These are phyloP conservation scores for Cyathus striatus DNA, from an alignment of 768 basidiomycete genomes.

Conservation along the genomic window DNA sequence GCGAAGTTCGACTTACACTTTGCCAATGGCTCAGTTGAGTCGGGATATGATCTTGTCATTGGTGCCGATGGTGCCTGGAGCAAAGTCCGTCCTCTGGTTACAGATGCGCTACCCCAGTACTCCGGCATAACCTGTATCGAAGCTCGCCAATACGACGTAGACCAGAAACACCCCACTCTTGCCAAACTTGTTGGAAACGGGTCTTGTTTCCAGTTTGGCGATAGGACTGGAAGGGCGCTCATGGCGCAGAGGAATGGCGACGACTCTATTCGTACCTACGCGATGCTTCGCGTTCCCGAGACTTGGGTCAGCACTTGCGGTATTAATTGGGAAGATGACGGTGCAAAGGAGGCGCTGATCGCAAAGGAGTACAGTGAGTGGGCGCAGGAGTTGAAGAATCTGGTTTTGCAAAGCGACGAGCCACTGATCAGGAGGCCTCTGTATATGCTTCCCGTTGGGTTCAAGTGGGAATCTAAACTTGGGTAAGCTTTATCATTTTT, in stretches of 20 bases:
- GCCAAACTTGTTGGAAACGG: conserved; percentile 22
- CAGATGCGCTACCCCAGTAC: conserved; percentile 22
- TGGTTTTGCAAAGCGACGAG: conserved; percentile 4
- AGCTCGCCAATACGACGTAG: conserved; percentile 7
- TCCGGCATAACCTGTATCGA: conserved; percentile 19
- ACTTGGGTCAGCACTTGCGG: conserved; percentile 7
- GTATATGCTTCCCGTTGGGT: conserved; percentile 6
- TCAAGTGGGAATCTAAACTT: conserved; percentile 5
- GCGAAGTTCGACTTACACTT: conserved; percentile 9
- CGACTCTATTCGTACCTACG: conserved; percentile 7
- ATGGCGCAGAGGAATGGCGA: conserved; percentile 24
- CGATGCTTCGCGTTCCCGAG: conserved; percentile 3
- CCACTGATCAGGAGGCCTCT: conserved; percentile 5
- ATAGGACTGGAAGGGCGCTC: conserved; percentile 16
- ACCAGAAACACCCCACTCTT: conserved; percentile 14
- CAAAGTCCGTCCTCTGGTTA: conserved; percentile 25
- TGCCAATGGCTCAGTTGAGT: conserved; percentile 4
- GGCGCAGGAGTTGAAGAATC: background rate
- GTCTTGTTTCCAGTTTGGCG: conserved; percentile 16
- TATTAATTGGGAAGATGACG: conserved; percentile 5
- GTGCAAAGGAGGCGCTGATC: background rate
- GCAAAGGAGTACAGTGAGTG: conserved; percentile 1
- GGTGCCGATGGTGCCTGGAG: conserved; percentile 33
- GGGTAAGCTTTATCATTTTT: background rate
- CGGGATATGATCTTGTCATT: conserved; percentile 16